These are phyloP conservation scores for Porogramme epimiltina DNA, from an alignment of 1,284 basidiomycete genomes.

Conservation along the genomic window DNA sequence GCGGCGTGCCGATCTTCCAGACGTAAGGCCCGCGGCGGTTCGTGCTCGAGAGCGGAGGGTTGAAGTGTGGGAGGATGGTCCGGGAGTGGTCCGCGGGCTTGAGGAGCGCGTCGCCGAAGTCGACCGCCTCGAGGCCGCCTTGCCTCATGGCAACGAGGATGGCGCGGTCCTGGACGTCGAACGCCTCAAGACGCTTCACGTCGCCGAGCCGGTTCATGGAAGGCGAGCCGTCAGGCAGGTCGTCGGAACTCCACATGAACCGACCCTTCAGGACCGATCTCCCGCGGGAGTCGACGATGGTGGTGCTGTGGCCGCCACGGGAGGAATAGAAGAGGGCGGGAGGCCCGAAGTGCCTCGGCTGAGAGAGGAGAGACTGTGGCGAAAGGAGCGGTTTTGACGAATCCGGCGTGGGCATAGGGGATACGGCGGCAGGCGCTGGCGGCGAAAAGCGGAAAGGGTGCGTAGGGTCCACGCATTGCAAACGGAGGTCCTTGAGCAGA, in stretches of 20 bases:
- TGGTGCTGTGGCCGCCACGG: slow-evolving; percentile 80
- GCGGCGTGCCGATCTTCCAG: slow-evolving; percentile 77
- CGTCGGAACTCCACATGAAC: slow-evolving; percentile 75
- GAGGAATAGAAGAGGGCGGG: slow-evolving; percentile 87
- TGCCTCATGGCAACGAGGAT: slow-evolving; percentile 81
- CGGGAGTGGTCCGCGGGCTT: slow-evolving; percentile 77
- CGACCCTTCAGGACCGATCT: slow-evolving; percentile 78
- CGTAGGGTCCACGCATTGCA: slow-evolving; percentile 75
- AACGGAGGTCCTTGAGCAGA: slow-evolving; percentile 69
- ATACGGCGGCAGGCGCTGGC: slow-evolving; percentile 32
- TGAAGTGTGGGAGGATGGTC: slow-evolving; percentile 65
- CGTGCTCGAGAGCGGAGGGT: slow-evolving; percentile 55
- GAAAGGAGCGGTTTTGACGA: slow-evolving; percentile 62
- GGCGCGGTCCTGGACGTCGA: slow-evolving; percentile 71
- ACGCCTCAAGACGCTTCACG: slow-evolving; percentile 75
- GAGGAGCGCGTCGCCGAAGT: slow-evolving; percentile 74
- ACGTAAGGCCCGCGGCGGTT: slow-evolving; percentile 73
- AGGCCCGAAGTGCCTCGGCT: slow-evolving; percentile 81
- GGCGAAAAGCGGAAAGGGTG: slow-evolving; percentile 68
- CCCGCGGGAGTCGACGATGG: slow-evolving; percentile 82
- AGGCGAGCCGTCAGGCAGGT: slow-evolving; percentile 47
- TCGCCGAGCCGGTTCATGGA: slow-evolving; percentile 64
- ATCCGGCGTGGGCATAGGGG: slow-evolving; percentile 27
- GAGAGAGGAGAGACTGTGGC: slow-evolving; percentile 79
- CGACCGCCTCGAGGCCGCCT: slow-evolving; percentile 78